Evolutionary conservation across 2,329 filamentous ascomycete species (phyloP).

Genomic region (Alternaria sp.): DNA sequence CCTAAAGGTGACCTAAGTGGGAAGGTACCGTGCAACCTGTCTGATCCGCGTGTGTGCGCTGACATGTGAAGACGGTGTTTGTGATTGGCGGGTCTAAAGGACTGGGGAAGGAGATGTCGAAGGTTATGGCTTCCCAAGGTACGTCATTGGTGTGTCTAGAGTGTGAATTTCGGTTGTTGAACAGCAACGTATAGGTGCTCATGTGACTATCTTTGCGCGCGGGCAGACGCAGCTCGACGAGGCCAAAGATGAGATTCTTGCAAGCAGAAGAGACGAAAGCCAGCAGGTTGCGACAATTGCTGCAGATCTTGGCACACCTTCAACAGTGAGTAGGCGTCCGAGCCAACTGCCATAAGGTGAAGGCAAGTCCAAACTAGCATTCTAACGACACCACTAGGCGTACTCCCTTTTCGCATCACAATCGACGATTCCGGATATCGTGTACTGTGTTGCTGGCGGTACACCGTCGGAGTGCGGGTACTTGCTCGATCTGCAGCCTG

Average conservation of each 20-base stretch:
- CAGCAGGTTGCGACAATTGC: neutral
- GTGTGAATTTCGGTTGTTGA: neutral
- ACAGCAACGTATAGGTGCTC: neutral
- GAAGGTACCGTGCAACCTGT: neutral
- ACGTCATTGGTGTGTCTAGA: neutral
- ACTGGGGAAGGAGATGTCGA: neutral
- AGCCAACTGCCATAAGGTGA: rapidly evolving
- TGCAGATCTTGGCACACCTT: neutral
- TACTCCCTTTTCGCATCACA: neutral
- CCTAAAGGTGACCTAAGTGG: neutral
- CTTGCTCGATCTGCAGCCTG: neutral
- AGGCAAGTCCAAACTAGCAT: neutral
- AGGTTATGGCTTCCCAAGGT: neutral
- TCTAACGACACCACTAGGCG: neutral
- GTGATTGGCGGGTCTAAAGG: neutral
- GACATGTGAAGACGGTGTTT: neutral
- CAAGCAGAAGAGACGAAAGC: neutral
- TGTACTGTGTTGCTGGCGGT: neutral
- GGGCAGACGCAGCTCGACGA: neutral
- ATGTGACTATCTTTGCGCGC: neutral
- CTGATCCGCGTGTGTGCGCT: neutral
- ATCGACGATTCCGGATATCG: neutral
- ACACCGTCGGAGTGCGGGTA: neutral
- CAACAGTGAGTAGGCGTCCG: neutral
- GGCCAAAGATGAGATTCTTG: neutral